These are phyloP conservation scores for Fusarium cicatricum DNA, from an alignment of 2,329 filamentous ascomycete genomes.

Conservation along the genomic window DNA sequence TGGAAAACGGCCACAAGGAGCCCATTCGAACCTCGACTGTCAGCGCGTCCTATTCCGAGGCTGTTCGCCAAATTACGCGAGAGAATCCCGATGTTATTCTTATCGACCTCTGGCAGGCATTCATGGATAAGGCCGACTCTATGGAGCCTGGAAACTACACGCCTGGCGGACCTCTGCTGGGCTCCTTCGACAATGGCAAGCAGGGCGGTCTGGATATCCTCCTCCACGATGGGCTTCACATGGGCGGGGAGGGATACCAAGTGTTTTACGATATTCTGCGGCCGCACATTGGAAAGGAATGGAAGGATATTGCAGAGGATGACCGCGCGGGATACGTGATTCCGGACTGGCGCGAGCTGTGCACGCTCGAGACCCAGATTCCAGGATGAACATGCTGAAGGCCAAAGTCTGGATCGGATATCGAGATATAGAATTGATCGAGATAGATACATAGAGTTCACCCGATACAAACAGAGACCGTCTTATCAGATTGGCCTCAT, in stretches of 20 bases:
- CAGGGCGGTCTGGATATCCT: slow-evolving; percentile 60
- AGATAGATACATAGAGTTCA: neutral
- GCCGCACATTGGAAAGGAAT: slow-evolving; percentile 58
- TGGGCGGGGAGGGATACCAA: slow-evolving; percentile 62
- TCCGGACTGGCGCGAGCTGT: slow-evolving; percentile 57
- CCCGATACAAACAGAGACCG: too few species aligned
- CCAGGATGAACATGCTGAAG: slow-evolving; percentile 9
- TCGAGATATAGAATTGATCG: neutral
- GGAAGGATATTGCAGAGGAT: slow-evolving; percentile 47
- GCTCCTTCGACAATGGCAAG: slow-evolving; percentile 59
- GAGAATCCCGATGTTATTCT: slow-evolving; percentile 72
- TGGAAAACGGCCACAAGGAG: slow-evolving; percentile 54
- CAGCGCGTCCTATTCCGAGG: slow-evolving; percentile 65
- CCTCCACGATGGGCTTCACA: slow-evolving; percentile 66
- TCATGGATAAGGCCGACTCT: slow-evolving; percentile 75
- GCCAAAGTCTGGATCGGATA: too few species aligned
- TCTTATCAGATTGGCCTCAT: too few species aligned
- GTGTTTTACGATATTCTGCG: slow-evolving; percentile 59
- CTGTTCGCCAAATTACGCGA: slow-evolving; percentile 72
- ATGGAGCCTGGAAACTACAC: slow-evolving; percentile 66
- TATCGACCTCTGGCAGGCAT: slow-evolving; percentile 80
- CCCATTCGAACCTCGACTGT: slow-evolving; percentile 56
- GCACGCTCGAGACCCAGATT: slow-evolving; percentile 11
- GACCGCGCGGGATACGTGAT: slow-evolving; percentile 53
- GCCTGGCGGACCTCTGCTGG: slow-evolving; percentile 56